phyloP scores from a whole-genome alignment of 78 protist species.

The Andalucia godoyi region DNA sequence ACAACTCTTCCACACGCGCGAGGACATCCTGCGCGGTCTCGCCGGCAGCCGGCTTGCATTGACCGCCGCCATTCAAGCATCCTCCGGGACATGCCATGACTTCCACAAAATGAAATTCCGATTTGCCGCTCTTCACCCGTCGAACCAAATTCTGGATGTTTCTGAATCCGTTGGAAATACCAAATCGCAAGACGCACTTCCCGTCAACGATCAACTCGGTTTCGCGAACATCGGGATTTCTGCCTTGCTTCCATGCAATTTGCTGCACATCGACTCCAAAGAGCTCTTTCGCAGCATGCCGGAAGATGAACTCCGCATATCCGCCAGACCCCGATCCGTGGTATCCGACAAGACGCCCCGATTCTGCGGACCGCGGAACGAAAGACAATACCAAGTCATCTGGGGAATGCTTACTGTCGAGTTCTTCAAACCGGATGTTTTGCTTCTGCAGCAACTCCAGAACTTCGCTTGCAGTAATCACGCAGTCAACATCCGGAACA shows the following conservation, averaged over 20 bases:
- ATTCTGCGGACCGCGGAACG: too few species aligned
- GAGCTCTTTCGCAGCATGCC: conserved; percentile 53
- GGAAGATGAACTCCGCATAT: conserved; percentile 41
- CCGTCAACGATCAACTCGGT: conserved; percentile 20
- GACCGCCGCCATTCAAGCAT: conserved; percentile 57
- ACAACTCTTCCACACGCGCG: too few species aligned
- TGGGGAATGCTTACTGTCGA: not conserved
- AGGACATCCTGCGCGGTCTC: too few species aligned
- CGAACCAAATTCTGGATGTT: conserved; percentile 86
- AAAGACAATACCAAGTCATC: too few species aligned
- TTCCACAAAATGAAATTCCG: conserved; percentile 50
- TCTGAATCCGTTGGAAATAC: conserved; percentile 75
- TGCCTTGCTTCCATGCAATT: conserved; percentile 25
- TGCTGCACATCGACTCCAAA: conserved; percentile 24
- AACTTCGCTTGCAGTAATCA: conserved; percentile 55
- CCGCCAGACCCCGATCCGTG: conserved; percentile 74
- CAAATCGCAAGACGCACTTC: conserved; percentile 30
- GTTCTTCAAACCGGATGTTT: not conserved
- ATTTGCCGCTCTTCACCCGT: conserved; percentile 26
- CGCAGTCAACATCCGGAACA: conserved; percentile 30
- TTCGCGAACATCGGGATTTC: not conserved
- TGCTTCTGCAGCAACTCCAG: conserved; percentile 34
- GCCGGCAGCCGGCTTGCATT: not conserved
- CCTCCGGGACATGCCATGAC: conserved; percentile 84
- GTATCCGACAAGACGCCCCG: too few species aligned